A percentile compares a stretch with the other conserved stretches of the same genome.
Conservation (phyloP, 257 asterid genomes). For the Coffea canephora region DNA sequence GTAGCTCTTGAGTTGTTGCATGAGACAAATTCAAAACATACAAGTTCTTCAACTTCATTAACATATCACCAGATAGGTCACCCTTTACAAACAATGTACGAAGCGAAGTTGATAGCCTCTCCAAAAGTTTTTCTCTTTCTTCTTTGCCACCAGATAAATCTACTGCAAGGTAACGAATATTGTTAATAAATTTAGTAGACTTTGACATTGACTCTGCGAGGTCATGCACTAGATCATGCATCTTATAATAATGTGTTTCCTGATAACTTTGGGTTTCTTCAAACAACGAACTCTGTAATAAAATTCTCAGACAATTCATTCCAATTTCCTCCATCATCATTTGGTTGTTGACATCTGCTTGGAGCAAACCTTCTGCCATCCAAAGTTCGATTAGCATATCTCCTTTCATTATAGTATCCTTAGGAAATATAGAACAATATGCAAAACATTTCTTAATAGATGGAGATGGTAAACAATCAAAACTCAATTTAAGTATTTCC, state of each 20-base stretch:
- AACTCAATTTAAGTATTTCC: too few relatives aligned
- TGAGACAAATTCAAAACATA: too few relatives aligned
- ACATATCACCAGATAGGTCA: background rate
- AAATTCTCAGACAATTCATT: conserved; percentile 9
- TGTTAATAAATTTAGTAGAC: background rate
- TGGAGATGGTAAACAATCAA: too few relatives aligned
- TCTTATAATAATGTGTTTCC: background rate
- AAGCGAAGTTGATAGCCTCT: background rate
- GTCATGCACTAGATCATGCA: conserved; percentile 4
- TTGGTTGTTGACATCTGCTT: too few relatives aligned
- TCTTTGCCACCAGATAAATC: too few relatives aligned
- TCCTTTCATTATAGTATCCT: background rate
- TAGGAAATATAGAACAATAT: too few relatives aligned
- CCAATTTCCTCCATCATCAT: background rate
- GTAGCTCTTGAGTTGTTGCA: background rate
- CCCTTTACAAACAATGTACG: background rate
- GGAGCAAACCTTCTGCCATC: too few relatives aligned
- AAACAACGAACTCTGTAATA: conserved; percentile 28
- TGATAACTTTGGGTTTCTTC: background rate
- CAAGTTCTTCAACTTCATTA: too few relatives aligned
- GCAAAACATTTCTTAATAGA: too few relatives aligned
- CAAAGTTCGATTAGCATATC: too few relatives aligned
- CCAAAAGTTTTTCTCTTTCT: background rate
- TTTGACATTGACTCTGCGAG: conserved; percentile 24
- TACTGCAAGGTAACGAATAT: background rate